Evolutionary conservation across 306 rosid species (phyloP), one percentile per base, ranked within the genome.

Genomic region (Betula pendula): DNA sequence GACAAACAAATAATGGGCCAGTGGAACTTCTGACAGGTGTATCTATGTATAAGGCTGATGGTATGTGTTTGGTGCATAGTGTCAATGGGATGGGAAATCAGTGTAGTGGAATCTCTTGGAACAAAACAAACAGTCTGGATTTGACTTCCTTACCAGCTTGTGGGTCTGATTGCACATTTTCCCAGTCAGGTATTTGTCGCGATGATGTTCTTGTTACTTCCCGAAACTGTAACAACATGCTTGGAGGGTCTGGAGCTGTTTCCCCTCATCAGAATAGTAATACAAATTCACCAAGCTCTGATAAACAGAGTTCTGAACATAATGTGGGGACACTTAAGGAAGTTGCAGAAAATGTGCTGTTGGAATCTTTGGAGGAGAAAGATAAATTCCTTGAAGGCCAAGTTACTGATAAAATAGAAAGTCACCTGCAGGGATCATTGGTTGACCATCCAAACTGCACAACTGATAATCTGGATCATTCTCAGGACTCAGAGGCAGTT

Each of bases 401-500:
- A 77, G 70, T 60, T 27, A 31, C 58, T 55, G 75, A 62, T 73
- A 74, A 68, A 42, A 68, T 42, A 75, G 81, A 53, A 63, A 79
- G 72, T 75, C 35, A 66, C 76, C 74, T 83, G 68, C 83, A 31
- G 71, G 83, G 73, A 53, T 74, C 83, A 72, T 33, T 53, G 65
- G 76, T 81, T 58, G 51, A 72, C 67, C 62, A 56, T 72, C 67
- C 65, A 56, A 78, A 74, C 25, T 74, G 73, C 63, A 40, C 82
- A 78, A 72, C 84, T 56, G 68, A 77, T 76, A 83, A 8, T 80
- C 56, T 83, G 74, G 85, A 81, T 82, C 80, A 82, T 80, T 80
- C 81, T 75, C 85, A 70, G 68, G 88, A 72, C 52, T 74, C 73
- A 17, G 67, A 78, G 72, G 79, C 79, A 47, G 81, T 76, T 58